Evolutionary conservation across 2,329 filamentous ascomycete species (phyloP), one percentile per base, ranked within the genome.

Genomic region (Apiospora kogelbergensis): DNA sequence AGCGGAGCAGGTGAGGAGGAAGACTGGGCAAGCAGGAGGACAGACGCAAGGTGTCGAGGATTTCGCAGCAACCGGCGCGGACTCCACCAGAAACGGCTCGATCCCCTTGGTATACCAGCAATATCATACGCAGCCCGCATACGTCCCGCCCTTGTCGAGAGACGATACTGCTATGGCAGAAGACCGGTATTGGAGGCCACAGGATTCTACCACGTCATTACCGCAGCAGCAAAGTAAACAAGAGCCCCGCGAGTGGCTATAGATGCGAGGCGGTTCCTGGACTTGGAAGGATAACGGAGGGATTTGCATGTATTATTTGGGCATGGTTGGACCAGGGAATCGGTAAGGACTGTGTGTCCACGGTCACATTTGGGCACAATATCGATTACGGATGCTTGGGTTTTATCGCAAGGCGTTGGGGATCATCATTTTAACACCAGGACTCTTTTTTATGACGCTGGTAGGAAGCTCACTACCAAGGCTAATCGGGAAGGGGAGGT

Each of bases 1-100:
- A n/a, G 72, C 70, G 41, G 79, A 81, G 71, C 80, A 82, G 22
- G 13, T 24, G 24, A 41, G 63, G 33, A 44, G 48, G 30, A 60
- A 44, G 46, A 26, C 45, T 6, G 30, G 33, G n/a, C 37, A 64
- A 40, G n/a, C 4, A 7, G n/a, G 7, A 15, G 63, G 40, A 37
- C 42, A 45, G 60, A n/a, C 30, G 17, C 33, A 64, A n/a, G 53
- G 30, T 7, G 33, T 30, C 20, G 42, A 57, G 3, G 44, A 44
- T 11, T 9, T 33, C 41, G 46, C 57, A 40, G 30, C 44, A 20
- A 67, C 53, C 11, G 37, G 48, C 2, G 33, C 33, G 33, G n/a
- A 46, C 17, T n/a, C 42, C n/a, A 11, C 65, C 45, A 66, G 65
- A 26, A 48, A 24, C 42, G 10, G 44, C 22, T 30, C 24, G 42